Evolutionary conservation across 2,329 filamentous ascomycete genomes (phyloP).

Genomic region (Hypoxylon sp.): DNA sequence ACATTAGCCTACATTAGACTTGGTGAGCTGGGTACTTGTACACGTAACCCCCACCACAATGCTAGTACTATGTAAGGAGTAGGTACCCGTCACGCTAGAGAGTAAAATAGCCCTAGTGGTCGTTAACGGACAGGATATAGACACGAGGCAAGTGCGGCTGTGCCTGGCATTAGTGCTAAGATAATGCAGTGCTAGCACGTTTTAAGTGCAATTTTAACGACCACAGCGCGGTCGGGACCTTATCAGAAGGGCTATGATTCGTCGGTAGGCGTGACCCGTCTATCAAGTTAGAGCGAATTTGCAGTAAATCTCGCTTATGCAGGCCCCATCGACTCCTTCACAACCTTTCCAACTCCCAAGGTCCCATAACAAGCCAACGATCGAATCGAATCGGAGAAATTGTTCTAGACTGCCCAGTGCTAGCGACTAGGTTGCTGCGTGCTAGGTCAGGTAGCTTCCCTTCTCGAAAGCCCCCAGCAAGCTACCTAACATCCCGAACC

Average conservation of each 20-base stretch:
- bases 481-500: constrained; percentile 1
- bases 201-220: constrained; percentile 21
- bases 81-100: constrained; percentile 35
- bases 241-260: constrained; percentile 21
- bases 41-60: constrained; percentile 5
- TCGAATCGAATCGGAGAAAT: constrained; percentile 40
- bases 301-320: constrained; percentile 42
- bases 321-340: constrained; percentile 21
- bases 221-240: neutral
- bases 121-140: constrained; percentile 12
- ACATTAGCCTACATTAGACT: constrained; percentile 2
- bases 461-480: neutral
- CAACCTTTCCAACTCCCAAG: constrained; percentile 19
- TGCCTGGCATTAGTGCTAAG: constrained; percentile 42
- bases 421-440: too few relatives aligned
- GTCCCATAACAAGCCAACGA: constrained; percentile 15
- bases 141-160: constrained; percentile 32
- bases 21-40: constrained; percentile 9
- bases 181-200: constrained; percentile 35
- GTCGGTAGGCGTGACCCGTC: constrained; percentile 11
- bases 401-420: too few relatives aligned
- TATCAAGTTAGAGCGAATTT: constrained; percentile 2
- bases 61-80: constrained; percentile 1
- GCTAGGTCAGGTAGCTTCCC: neutral
- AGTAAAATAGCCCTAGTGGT: constrained; percentile 18